Base-by-base conservation (phyloP, 495 filamentous ascomycete species). In the Podospora australis region DNA sequence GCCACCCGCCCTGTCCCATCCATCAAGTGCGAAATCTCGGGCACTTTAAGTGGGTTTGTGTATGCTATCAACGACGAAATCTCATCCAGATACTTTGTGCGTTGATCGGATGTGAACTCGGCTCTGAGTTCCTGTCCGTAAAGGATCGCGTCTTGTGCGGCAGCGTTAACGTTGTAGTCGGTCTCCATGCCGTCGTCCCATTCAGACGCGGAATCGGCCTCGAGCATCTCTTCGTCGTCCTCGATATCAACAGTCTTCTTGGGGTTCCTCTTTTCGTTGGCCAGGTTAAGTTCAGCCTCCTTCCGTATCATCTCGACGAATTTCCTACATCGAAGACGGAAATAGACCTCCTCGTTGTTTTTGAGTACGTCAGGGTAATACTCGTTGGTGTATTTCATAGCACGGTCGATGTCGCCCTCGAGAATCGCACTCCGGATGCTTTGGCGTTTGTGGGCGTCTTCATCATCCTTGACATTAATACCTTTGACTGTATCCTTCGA, bases 231-330 rank as follows among this genome's bases (percentile, higher is more conserved):
- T 55, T 96, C 91, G 48, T 68, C 67, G 44, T 65, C 60, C 77
- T 88, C 87, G 35, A 86, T 85, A 36, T 84, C 75, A 38, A 55
- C 48, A 49, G 62, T 46, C 59, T 67, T 59, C 48, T 57, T 6
- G 48, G 40, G 23, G 11, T 49, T 19, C 7, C 32, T 51, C 44
- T 62, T 64, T 39, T 77, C 70, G 9, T 64, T 26, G 21, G 80
- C 66, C 39, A 60, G 62, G 46, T 78, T 72, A 8, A 86, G 68
- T 52, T 96, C 88, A 11, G 81, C 83, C 49, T 79, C 84, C 48
- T 77, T 80, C 20, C 90, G 83, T 54, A 96, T 91, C 88, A 98
- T 95, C 67, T 98, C 92, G 40, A 97, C 80, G 59, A 96, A 95
- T 65, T 91, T 95, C 53, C 88, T 79, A 59, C 92, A 95, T 48